Base-by-base conservation (phyloP, 2,329 filamentous ascomycete genomes). In the Biscogniauxia mediterranea region DNA sequence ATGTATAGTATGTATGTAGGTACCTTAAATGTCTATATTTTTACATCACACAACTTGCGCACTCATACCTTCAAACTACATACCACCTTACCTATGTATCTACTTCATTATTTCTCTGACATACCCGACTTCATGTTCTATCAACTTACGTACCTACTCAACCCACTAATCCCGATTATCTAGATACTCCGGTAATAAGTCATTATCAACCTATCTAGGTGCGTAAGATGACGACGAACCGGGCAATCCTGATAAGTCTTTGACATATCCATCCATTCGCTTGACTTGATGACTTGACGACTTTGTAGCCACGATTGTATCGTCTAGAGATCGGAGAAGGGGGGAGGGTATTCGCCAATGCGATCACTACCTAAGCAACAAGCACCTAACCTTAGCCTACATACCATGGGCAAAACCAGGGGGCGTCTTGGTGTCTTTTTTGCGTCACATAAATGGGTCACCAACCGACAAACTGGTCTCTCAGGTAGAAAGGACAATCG, bases 381-480 rank as follows among this genome's bases (percentile, higher is more conserved):
- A 32, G 28, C 23, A 5, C 2, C 28, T n/a, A n/a, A 32, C 28
- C 28, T 32, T 32, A 32, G 7, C 28, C 28, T 32, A 32, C 28
- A 32, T 32, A 32, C 28, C 38, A n/a, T n/a, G n/a, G n/a, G n/a
- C n/a, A 46, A 46, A 46, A 46, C 11, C 38, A 54, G 32, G n/a
- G 52, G 2, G 25, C 11, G 28, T 32, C 28, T 9, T 32, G 28
- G 28, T 32, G 28, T 32, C 28, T 32, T 32, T 32, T 59, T 62
- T 64, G 54, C 63, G 60, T 65, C 61, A 65, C 55, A 53, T 56
- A 55, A 58, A 63, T 63, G 63, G 63, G 61, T 53, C 52, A 28
- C 23, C 26, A 28, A 53, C 52, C 17, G 52, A 28, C 52, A 23
- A 25, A 3, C 21, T 23, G 21, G 21, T 25, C 52, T n/a, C n/a